Base-by-base conservation (phyloP, 2,329 filamentous ascomycete genomes). In the Fusarium protoensiforme region DNA sequence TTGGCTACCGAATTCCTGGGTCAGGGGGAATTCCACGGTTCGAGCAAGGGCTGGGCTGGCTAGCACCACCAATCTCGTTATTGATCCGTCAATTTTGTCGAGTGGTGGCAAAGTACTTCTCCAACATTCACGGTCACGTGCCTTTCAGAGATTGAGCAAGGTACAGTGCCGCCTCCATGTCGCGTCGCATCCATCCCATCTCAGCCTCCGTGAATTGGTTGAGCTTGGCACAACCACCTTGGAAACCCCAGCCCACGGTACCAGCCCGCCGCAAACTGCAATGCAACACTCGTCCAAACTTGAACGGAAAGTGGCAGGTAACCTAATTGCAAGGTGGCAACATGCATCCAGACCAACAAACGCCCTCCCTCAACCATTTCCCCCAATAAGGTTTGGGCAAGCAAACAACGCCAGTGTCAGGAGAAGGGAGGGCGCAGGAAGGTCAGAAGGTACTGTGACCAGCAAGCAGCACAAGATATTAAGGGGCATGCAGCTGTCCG, bases 1-100 rank as follows among this genome's bases (percentile, higher is more conserved):
- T 73, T 75, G 72, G 72, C 54, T 75, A 73, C 72, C 72, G 58
- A 59, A 53, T 33, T 36, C 38, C 27, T 64, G 72, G 72, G 72
- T 71, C 72, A 73, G 72, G 69, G 72, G 41, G 41, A 53, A 53
- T 53, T 62, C 56, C 46, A 39, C 43, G 56, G 39, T 68, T 68
- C 20, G 29, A 64, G 67, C 53, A 57, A 71, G 68, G 64, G 71
- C 62, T 35, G 39, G 61, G 41, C 22, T 46, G 41, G 41, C 64
- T 57, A 66, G 54, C 67, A 53, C 64, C 18, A 31, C 64, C 59
- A 64, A 46, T 58, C 62, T 72, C 43, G 51, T 62, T 56, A 51
- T 59, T 41, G 65, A 67, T 69, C 61, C 59, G 51, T 54, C 57
- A 60, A 43, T 57, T 63, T 63, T 29, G 38, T 58, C 57, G 33